Evolutionary conservation across 495 filamentous ascomycete species (phyloP), one percentile per base, ranked within the genome.

Genomic region (Penicillium egyptiacum): DNA sequence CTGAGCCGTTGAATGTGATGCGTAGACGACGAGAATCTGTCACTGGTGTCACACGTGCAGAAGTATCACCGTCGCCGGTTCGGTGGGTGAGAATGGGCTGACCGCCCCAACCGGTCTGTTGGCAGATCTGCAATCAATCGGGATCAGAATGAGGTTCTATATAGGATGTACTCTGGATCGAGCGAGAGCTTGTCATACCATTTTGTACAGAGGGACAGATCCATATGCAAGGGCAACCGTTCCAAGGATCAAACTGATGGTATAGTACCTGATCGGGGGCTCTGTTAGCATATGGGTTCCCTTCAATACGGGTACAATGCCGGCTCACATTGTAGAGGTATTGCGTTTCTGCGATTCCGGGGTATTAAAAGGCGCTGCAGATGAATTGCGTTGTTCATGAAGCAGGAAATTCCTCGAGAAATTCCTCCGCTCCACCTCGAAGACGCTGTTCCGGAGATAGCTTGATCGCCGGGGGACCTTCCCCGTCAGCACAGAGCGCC

Each of bases 191-290:
- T 16, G 7, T 25, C 61, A 39, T 57, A 95, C 91, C 91, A 96
- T 96, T 72, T 97, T 97, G 78, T 99, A 99, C 71, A 98, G 80
- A 23, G 94, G 94, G 54, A 99, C 94, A 40, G 91, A 95, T 53
- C 93, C 93, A 70, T 99, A 99, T 6, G 92, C 90, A 23, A 98
- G 80, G 26, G 91, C 92, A 44, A 95, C 87, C 6, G 92, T 97
- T 56, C 89, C 93, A 50, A 99, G 75, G 57, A 96, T 92, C 55
- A 94, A 69, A 71, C 90, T 94, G 44, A 93, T 73, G 30, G 87
- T 84, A 73, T 96, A 97, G 71, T 85, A 90, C 76, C 89, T 93
- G 64, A n/a, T 35, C 58, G 47, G 33, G 25, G 10, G 43, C 2
- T 28, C 14, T 12, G 22, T 55, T 26, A 53, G 53, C 20, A 28